Base-by-base conservation (phyloP, 306 rosid genomes). In the Rosa multiflora region DNA sequence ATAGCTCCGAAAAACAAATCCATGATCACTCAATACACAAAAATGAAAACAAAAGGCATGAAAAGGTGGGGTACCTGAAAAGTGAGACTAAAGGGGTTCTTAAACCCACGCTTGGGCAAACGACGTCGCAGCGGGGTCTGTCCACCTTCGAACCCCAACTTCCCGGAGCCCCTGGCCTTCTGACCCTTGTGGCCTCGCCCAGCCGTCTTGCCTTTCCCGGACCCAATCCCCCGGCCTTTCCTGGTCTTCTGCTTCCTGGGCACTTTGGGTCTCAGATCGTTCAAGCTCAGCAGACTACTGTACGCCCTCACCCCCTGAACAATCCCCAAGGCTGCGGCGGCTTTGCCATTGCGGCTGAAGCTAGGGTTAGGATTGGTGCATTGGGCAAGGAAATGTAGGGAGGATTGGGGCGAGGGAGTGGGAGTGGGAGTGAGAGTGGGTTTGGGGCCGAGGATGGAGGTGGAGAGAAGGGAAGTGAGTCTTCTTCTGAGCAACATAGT, bases 111-210 rank as follows among this genome's bases (percentile, higher is more conserved):
- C 83, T 94, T 91, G 71, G 99, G 97, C 83, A 94, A 43, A 76
- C 97, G 91, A 64, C 97, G 92, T 13, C 97, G 97, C 44, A 94
- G 90, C 9, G 97, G 99, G 12, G 99, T 94, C 84, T 94, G 97
- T 56, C 99, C 99, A 62, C 99, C 99, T 87, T 94, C 97, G 52
- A 94, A 91, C 46, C 99, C 99, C 21, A 94, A 83, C 79, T 91
- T 94, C 1, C 97, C 99, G 10, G 88, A 83, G 21, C 92, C 92
- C 86, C 99, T 87, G 8, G 99, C 99, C 80, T 87, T 87, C 88
- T 94, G 99, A 51, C 99, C 99, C 81, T 94, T 94, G 83, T 94
- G 99, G 67, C 97, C 99, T 75, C 89, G 87, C n/a, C 99, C 97
- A n/a, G 97, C 97, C 17, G 99, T 94, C 89, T 94, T 94, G 0